phyloP scores from a whole-genome alignment of 495 filamentous ascomycete species.

The Viridothelium virens region DNA sequence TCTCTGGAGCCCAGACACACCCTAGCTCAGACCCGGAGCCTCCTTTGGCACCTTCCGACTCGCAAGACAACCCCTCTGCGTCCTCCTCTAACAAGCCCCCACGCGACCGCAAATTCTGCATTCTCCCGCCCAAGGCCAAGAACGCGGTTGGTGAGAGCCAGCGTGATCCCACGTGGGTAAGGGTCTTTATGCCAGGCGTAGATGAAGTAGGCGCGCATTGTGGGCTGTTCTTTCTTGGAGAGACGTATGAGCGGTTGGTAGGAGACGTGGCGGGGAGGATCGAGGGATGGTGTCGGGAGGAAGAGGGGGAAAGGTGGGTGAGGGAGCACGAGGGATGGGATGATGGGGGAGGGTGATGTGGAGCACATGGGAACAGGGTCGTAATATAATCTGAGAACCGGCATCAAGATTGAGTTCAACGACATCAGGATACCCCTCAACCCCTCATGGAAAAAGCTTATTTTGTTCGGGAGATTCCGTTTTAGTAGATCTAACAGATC shows the following conservation, averaged over 20 bases:
- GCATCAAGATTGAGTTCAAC: too few relatives aligned
- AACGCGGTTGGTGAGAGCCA: constrained; percentile 36
- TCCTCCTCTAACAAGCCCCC: constrained; percentile 36
- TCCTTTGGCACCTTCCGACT: too few relatives aligned
- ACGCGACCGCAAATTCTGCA: constrained; percentile 68
- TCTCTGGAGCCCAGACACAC: too few relatives aligned
- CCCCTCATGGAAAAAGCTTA: too few relatives aligned
- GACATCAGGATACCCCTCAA: too few relatives aligned
- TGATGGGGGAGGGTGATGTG: not conserved
- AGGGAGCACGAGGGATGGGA: not conserved
- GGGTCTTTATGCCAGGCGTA: constrained; percentile 69
- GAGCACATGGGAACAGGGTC: not conserved
- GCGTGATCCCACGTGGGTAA: constrained; percentile 62
- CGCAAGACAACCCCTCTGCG: constrained; percentile 2
- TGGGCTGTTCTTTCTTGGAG: constrained; percentile 62
- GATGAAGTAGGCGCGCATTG: constrained; percentile 84
- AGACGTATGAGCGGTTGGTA: constrained; percentile 66
- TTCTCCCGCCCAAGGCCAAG: constrained; percentile 46
- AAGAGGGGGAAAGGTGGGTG: constrained; percentile 22
- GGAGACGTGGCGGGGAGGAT: constrained; percentile 64
- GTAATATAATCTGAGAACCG: not conserved
- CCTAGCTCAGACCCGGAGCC: too few relatives aligned
- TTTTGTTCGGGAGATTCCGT: too few relatives aligned
- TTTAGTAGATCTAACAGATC: too few relatives aligned
- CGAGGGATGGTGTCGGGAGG: constrained; percentile 64